Evolutionary conservation across 2,329 filamentous ascomycete species (phyloP), one percentile per base, ranked within the genome.

Genomic region (Microdochium paspali): DNA sequence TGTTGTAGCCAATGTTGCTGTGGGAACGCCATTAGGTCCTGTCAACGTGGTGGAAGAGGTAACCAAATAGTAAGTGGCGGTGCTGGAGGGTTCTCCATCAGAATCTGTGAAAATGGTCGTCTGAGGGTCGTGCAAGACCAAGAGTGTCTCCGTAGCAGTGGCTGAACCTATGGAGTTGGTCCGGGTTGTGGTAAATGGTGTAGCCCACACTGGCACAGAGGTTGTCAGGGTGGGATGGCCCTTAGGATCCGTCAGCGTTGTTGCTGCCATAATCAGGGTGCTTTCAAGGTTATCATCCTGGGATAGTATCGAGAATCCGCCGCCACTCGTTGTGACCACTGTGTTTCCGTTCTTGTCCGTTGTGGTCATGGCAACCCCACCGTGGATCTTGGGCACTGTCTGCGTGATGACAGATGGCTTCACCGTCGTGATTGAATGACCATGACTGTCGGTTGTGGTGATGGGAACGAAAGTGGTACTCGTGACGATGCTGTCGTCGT

Each of bases 1-100:
- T 46, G 56, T 55, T 7, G 40, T 32, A 0, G 50, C 51, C 25
- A 47, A 44, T 1, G 57, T 58, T n/a, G 54, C 53, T 2, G 54
- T 58, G 12, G 57, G 52, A 3, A 44, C 31, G 18, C 55, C 57
- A 5, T 18, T 21, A 18, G 49, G 48, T 42, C 57, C 53, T 2
- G 53, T 58, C 30, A 48, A 45, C n/a, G 39, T 45, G 13, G 49
- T 9, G 13, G 54, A 55, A 1, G 53, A 53, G 2, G 46, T 54
- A 10, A 55, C 42, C 10, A 50, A 45, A 9, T 54, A 43, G 3
- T 47, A 51, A 5, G 46, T 51, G 15, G 55, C 30, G 6, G 28
- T 48, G 23, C 24, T 45, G 10, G 46, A 35, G 5, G 28, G 25
- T 12, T n/a, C 10, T 3, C 46, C 46, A 5, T 48, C 25, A 43